A percentile compares a stretch with the other conserved stretches of the same genome.
Evolutionary conservation across 257 asterid species (phyloP).

Genomic region (Capsicum chinense): DNA sequence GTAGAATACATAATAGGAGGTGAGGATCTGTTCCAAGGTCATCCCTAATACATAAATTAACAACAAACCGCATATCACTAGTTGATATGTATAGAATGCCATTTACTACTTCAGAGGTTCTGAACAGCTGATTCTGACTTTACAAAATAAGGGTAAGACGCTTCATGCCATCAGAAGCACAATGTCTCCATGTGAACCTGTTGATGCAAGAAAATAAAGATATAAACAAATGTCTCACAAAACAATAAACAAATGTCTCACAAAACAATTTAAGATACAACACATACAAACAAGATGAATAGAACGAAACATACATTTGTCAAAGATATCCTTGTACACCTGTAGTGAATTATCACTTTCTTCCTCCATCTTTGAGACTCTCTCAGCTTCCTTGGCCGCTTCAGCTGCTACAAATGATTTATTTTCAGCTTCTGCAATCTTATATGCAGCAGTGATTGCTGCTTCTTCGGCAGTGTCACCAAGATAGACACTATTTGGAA

Average conservation of each 20-base stretch:
- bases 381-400: constrained; percentile 78
- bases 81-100: not conserved
- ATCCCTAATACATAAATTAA: not conserved
- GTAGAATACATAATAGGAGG: constrained; percentile 21
- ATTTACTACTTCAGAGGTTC: constrained; percentile 15
- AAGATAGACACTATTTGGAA: constrained; percentile 50
- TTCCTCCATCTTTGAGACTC: constrained; percentile 71
- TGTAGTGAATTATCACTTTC: constrained; percentile 64
- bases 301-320: constrained; percentile 51
- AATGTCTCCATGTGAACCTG: constrained; percentile 70
- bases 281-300: not conserved
- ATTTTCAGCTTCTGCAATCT: constrained; percentile 79
- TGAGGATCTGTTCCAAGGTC: constrained; percentile 11
- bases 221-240: not conserved
- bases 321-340: constrained; percentile 62
- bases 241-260: not conserved
- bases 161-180: constrained; percentile 54
- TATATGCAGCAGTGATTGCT: constrained; percentile 56
- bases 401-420: constrained; percentile 80
- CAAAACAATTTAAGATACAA: constrained; percentile 14
- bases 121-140: constrained; percentile 22
- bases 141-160: not conserved
- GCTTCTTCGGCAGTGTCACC: constrained; percentile 72
- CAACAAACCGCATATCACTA: constrained; percentile 13
- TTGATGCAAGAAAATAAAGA: constrained; percentile 26